Evolutionary conservation across 805 yeast genomes (phyloP), one percentile per base, ranked within the genome.

Genomic region (Crinitomyces ghanaensis): DNA sequence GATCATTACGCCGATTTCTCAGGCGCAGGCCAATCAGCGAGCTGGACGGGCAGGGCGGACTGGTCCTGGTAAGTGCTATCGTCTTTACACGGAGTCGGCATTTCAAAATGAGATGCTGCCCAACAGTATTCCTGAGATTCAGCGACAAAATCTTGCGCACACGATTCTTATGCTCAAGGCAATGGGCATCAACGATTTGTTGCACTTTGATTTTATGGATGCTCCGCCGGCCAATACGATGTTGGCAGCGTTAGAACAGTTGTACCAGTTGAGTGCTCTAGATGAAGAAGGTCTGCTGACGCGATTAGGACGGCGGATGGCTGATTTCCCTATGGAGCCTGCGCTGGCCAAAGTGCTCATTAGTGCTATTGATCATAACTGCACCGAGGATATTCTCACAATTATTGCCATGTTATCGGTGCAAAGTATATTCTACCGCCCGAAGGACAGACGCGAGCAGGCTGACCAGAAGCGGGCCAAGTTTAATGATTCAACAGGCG

Each of bases 11-110:
- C 93, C 95, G 0, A 84, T 93, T 42, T 86, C 97, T 0, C 76
- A 77, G 49, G 98, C 98, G 0, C 85, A 94, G 27, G 96, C 95
- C 0, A 86, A 84, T 48, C 98, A 91, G 59, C 66, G 98, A 49
- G 86, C 95, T 1, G 98, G 98, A 52, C 74, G 98, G 63, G 98
- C 97, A 4, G 98, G 98, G 26, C 77, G 98, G 63, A 85, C 93
- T 5, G 86, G 94, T 1, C 95, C 97, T 0, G 98, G 98, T 12
- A 82, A 83, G 51, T 91, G 97, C 57, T 91, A 79, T 49, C 56
- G 99, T 24, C 60, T 91, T 15, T 91, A 74, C 51, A 88, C 98
- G 0, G 82, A 83, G 51, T 68, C 79, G 69, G 75, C 91, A 0
- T 91, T 72, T 46, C 64, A 71, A 41, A 68, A 78, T 44, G 97